Evolutionary conservation across 208 protist species (phyloP).

Genomic region (Leishmania arabica): DNA sequence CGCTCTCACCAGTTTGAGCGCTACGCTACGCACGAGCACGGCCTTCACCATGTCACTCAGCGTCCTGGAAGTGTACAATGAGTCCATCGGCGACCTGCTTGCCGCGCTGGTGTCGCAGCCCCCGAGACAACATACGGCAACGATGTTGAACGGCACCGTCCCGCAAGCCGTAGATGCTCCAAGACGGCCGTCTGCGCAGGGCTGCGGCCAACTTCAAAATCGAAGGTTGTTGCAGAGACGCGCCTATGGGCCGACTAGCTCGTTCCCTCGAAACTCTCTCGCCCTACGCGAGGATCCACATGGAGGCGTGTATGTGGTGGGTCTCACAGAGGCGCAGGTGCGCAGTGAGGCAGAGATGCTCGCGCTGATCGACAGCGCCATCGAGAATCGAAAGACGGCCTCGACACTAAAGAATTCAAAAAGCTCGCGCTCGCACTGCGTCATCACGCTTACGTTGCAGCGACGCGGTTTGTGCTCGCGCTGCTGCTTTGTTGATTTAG

Average conservation of each 20-base stretch:
- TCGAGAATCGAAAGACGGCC: conserved; percentile 89
- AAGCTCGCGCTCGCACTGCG: conserved; percentile 92
- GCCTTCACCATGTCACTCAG: conserved; percentile 49
- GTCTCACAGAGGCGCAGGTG: conserved; percentile 74
- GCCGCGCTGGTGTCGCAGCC: background rate
- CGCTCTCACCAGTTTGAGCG: background rate
- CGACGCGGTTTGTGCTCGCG: conserved; percentile 59
- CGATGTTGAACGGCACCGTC: background rate
- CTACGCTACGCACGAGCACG: background rate
- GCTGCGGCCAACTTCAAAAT: background rate
- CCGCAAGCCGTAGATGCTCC: background rate
- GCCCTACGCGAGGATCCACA: conserved; percentile 87
- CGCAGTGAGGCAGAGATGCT: conserved; percentile 69
- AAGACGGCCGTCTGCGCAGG: background rate
- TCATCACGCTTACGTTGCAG: conserved; percentile 90
- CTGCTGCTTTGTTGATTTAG: conserved; percentile 95
- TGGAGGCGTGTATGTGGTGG: conserved; percentile 80
- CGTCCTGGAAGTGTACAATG: conserved; percentile 96
- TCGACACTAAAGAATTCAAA: conserved; percentile 93
- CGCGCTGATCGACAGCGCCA: conserved; percentile 76
- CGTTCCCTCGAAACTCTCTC: conserved; percentile 27
- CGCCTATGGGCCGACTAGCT: background rate
- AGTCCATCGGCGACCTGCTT: conserved; percentile 90
- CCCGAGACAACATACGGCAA: background rate
- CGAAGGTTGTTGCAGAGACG: conserved; percentile 3